A percentile compares a stretch with the other conserved stretches of the same genome.
These are phyloP conservation scores for Solanum raphanifolium DNA, from an alignment of 257 asterid genomes.

Conservation along the genomic window DNA sequence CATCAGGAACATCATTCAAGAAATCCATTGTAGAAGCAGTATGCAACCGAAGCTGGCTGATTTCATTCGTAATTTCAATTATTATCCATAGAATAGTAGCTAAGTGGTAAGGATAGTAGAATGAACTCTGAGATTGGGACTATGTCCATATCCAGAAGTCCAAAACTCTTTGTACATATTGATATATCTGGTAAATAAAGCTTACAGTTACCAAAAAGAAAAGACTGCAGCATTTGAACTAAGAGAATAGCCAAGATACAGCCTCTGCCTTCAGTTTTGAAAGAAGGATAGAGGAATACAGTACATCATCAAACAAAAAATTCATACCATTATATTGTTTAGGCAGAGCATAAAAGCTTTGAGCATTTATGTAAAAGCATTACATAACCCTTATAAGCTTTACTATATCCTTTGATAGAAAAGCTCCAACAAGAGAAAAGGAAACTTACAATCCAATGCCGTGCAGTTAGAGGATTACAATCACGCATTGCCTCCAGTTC, in stretches of 20 bases:
- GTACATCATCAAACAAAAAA: not conserved
- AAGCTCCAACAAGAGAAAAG: not conserved
- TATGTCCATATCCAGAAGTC: too few relatives aligned
- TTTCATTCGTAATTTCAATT: too few relatives aligned
- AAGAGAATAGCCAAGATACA: not conserved
- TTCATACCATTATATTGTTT: not conserved
- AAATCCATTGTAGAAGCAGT: too few relatives aligned
- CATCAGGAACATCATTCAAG: too few relatives aligned
- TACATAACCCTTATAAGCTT: not conserved
- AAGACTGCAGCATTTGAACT: not conserved
- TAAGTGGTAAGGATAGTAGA: too few relatives aligned
- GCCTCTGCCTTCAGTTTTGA: not conserved
- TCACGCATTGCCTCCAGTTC: constrained; percentile 35
- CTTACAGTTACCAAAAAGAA: too few relatives aligned
- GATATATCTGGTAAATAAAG: too few relatives aligned
- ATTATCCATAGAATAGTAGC: too few relatives aligned
- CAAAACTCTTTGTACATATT: too few relatives aligned
- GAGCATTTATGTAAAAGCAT: not conserved
- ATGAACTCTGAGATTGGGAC: too few relatives aligned
- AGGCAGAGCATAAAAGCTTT: not conserved
- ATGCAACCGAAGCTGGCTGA: too few relatives aligned
- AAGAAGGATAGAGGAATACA: not conserved
- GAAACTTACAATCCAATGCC: constrained; percentile 28
- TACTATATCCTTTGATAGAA: not conserved
- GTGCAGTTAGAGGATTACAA: constrained; percentile 25